Base-by-base conservation (phyloP, 768 basidiomycete species). In the Boletus vinaceobasis region DNA sequence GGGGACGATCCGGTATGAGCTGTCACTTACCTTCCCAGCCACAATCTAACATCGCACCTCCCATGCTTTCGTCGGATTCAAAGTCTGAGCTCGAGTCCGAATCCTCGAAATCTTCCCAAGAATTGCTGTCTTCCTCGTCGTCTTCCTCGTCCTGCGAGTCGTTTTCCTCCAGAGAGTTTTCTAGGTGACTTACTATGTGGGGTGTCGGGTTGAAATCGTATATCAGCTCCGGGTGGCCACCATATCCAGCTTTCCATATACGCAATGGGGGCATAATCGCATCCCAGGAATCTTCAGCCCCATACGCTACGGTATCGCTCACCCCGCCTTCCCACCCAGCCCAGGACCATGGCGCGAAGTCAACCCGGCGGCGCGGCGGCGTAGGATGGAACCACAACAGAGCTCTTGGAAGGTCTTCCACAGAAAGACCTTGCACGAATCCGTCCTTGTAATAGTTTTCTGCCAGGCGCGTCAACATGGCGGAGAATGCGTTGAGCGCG, bases 391-490 rank as follows among this genome's bases (percentile, higher is more conserved):
- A 38, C 61, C 62, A 63, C 17, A 50, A 10, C 33, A 62, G 7
- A 1, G 52, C 62, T 4, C 55, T 59, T 3, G 57, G 48, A 9
- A 59, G 43, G 38, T 60, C 47, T 5, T 61, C 15, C 8, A 50
- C n/a, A 3, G 60, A 48, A 35, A 61, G 53, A 32, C 61, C 61
- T 7, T 62, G 43, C 40, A 61, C 8, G n/a, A 60, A 64, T 26
- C 62, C 59, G 3, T 5, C n/a, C 31, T 49, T 9, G 42, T 59
- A 56, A 38, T 38, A 4, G 9, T 9, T 45, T 9, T 46, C 50
- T 19, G 23, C 11, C 8, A 60, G n/a, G 36, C 52, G 42, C n/a
- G 47, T 44, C 37, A 60, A 48, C 11, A 64, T 5, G 31, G 59
- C 56, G 4, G 59, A 60, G 13, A 29, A 29, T 7, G 29, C 29